Evolutionary conservation across 306 rosid genomes (phyloP), one percentile per base, ranked within the genome.

Genomic region (Gynostemma pentaphyllum): DNA sequence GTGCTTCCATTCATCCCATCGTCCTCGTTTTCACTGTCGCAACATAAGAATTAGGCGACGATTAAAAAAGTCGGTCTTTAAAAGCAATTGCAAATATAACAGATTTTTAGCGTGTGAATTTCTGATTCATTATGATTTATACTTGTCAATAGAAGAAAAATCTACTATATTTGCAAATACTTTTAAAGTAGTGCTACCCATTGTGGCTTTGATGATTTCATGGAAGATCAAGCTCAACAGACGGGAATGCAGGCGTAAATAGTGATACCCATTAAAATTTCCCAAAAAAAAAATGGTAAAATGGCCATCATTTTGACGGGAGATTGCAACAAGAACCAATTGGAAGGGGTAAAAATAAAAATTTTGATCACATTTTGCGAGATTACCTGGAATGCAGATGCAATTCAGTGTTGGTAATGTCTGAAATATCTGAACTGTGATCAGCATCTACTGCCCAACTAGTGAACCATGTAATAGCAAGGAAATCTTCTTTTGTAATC

Each of bases 361-460:
- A 0, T 50, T 23, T 5, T 50, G 6, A 4, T 12, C 2, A 12
- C 9, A 50, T 52, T 7, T 5, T 5, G 3, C 14, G 23, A 8
- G 67, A 24, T 79, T 88, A 91, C 96, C 74, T 79, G 32, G 84
- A 74, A 14, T 64, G 81, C 29, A 79, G 68, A 70, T 70, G 78
- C 23, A 71, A 49, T 64, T 29, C 26, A 56, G 71, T 66, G 47
- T 73, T 62, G 23, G 80, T 27, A 46, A 72, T 47, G 21, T 84
- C 85, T 0, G 87, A 75, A 71, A 82, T 78, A 74, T 81, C 88
- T 48, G 95, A 77, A 70, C 74, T 78, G 44, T 92, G 94, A 79
- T 71, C 83, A 46, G 81, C 96, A 70, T 86, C 96, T 34, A 86
- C 99, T 1, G 96, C 95, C 99, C 99, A 88, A 79, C 96, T 86